These are phyloP conservation scores for Neoboletus subvelutipes DNA, from an alignment of 768 basidiomycete genomes.

Conservation along the genomic window DNA sequence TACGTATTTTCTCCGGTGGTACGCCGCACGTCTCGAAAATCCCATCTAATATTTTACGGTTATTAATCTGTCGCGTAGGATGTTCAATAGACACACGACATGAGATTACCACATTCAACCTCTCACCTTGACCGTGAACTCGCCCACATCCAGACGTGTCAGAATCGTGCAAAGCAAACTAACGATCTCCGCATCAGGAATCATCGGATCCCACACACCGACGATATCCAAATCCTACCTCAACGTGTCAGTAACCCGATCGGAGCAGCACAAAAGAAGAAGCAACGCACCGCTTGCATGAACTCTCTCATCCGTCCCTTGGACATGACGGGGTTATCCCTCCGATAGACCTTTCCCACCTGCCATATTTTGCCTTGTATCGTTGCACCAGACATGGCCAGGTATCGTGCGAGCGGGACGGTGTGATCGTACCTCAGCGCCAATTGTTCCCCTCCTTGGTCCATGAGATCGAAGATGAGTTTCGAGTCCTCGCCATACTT, in stretches of 20 bases:
- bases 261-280: not conserved
- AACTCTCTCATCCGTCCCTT: constrained; percentile 99
- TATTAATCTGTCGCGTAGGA: constrained; percentile 66
- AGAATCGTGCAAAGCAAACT: constrained; percentile 80
- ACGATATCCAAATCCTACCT: constrained; percentile 91
- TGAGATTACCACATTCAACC: not conserved
- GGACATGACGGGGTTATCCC: constrained; percentile 95
- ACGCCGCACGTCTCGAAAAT: constrained; percentile 98
- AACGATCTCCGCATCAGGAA: constrained; percentile 92
- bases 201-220: constrained; percentile 93
- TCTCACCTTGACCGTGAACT: constrained; percentile 87
- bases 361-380: constrained; percentile 89
- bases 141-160: constrained; percentile 83
- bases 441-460: constrained; percentile 96
- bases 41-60: constrained; percentile 95
- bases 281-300: constrained; percentile 77
- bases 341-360: constrained; percentile 96
- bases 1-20: constrained; percentile 80
- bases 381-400: constrained; percentile 93
- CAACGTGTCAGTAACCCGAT: not conserved
- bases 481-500: constrained; percentile 99
- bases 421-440: constrained; percentile 95
- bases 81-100: not conserved
- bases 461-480: constrained; percentile 95
- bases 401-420: constrained; percentile 91